Conservation (phyloP, 805 yeast species). For the Debaryomyces prosopidis region DNA sequence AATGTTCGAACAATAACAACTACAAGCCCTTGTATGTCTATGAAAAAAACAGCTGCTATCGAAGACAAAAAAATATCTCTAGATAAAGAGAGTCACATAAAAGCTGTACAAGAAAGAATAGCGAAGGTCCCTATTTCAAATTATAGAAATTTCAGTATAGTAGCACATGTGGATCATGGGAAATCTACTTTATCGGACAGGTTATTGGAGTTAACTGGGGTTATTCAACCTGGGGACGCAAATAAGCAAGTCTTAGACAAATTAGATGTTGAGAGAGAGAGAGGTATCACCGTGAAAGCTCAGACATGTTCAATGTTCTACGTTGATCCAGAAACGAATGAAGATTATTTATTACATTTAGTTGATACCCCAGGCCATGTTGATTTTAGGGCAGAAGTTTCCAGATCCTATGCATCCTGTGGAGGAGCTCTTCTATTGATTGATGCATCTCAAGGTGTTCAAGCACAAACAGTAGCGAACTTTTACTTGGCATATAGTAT, state of each 20-base stretch:
- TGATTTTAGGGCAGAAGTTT: slow-evolving; percentile 91
- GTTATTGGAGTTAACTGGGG: slow-evolving; percentile 83
- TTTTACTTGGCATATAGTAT: slow-evolving; percentile 86
- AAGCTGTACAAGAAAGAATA: slow-evolving; percentile 55
- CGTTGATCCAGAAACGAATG: slow-evolving; percentile 50
- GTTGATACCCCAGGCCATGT: slow-evolving; percentile 99
- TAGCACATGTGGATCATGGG: slow-evolving; percentile 93
- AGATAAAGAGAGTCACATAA: slow-evolving; percentile 34
- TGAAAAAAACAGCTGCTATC: slow-evolving; percentile 6
- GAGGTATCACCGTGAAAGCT: slow-evolving; percentile 97
- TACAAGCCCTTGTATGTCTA: not conserved
- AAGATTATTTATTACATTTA: slow-evolving; percentile 81
- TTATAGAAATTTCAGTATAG: slow-evolving; percentile 89
- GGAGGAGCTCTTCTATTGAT: slow-evolving; percentile 89
- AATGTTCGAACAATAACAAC: not conserved
- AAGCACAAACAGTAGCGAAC: slow-evolving; percentile 98
- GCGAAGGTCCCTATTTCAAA: slow-evolving; percentile 78
- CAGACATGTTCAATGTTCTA: slow-evolving; percentile 96
- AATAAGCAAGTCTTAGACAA: slow-evolving; percentile 88
- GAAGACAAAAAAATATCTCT: slow-evolving; percentile 26
- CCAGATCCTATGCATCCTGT: slow-evolving; percentile 92
- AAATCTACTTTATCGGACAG: slow-evolving; percentile 90
- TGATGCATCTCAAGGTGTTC: slow-evolving; percentile 96
- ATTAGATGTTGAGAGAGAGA: slow-evolving; percentile 90
- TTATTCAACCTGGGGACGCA: slow-evolving; percentile 65